Percentiles rank a stretch among this genome's conserved stretches.
These are phyloP conservation scores for Xylaria sp. DNA, from an alignment of 2,329 filamentous ascomycete species.

Conservation along the genomic window DNA sequence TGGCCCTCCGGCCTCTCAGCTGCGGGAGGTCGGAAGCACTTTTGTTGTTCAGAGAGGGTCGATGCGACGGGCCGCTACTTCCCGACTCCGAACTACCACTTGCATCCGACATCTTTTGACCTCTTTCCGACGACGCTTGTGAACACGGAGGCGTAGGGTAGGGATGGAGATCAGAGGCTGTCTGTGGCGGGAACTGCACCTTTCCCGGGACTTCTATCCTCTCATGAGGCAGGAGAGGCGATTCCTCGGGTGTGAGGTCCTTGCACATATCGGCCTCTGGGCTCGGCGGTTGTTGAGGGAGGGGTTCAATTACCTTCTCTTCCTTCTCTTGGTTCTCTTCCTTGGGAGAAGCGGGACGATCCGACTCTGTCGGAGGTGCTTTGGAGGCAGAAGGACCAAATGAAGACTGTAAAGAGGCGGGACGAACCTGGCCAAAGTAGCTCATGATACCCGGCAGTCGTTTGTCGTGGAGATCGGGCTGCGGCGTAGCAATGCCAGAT, in stretches of 20 bases:
- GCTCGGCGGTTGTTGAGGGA: slow-evolving; percentile 27
- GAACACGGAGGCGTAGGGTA: slow-evolving; percentile 64
- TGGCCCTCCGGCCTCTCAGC: slow-evolving; percentile 47
- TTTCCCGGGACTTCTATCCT: slow-evolving; percentile 39
- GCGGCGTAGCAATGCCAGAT: slow-evolving; percentile 89
- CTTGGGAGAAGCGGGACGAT: slow-evolving; percentile 40
- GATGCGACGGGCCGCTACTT: slow-evolving; percentile 38
- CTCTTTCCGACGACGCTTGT: slow-evolving; percentile 48
- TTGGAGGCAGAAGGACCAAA: slow-evolving; percentile 43
- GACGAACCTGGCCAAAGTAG: slow-evolving; percentile 99
- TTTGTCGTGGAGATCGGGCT: slow-evolving; percentile 92
- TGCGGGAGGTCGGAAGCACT: slow-evolving; percentile 48
- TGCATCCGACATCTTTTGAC: slow-evolving; percentile 45
- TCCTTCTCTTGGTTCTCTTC: slow-evolving; percentile 38
- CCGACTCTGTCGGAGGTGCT: slow-evolving; percentile 42
- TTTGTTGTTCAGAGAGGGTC: slow-evolving; percentile 45
- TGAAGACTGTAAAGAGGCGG: slow-evolving; percentile 66
- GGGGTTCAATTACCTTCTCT: slow-evolving; percentile 30
- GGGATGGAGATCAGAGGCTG: slow-evolving; percentile 41
- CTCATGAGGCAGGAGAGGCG: slow-evolving; percentile 45
- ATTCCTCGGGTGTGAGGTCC: slow-evolving; percentile 31
- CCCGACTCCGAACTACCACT: slow-evolving; percentile 43
- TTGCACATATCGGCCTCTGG: slow-evolving; percentile 29
- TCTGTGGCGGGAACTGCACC: slow-evolving; percentile 34
- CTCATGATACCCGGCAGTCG: slow-evolving; percentile 93